phyloP scores from a whole-genome alignment of 495 filamentous ascomycete species.

The Penicillium simplicissimum region DNA sequence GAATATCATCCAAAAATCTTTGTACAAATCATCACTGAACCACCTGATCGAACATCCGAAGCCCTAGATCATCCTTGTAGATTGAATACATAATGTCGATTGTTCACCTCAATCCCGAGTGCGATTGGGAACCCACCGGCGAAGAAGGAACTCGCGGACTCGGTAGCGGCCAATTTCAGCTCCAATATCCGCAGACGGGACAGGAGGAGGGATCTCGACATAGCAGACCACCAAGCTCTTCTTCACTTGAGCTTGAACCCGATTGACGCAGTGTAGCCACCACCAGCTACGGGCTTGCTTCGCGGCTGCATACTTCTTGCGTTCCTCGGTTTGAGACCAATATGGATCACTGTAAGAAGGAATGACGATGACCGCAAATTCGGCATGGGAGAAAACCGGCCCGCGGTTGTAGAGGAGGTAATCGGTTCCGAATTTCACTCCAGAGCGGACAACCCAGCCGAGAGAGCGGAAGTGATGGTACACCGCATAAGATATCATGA shows the following conservation, averaged over 20 bases:
- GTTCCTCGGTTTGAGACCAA: conserved; percentile 62
- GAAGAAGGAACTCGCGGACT: conserved; percentile 78
- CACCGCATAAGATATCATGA: conserved; percentile 80
- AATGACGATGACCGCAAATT: conserved; percentile 82
- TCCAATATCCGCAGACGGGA: conserved; percentile 54
- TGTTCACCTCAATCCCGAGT: conserved; percentile 56
- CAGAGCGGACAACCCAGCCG: conserved; percentile 92
- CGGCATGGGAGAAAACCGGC: conserved; percentile 89
- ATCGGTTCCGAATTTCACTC: conserved; percentile 93
- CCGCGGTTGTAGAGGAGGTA: conserved; percentile 94
- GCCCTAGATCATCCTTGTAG: conserved; percentile 5
- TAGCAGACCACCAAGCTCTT: conserved; percentile 88
- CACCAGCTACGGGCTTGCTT: conserved; percentile 70
- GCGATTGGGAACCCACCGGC: conserved; percentile 82
- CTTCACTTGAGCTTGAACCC: conserved; percentile 83
- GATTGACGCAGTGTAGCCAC: conserved; percentile 89
- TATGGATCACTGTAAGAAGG: conserved; percentile 77
- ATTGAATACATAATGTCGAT: neutral
- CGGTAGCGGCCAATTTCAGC: conserved; percentile 68
- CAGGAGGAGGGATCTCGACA: conserved; percentile 84
- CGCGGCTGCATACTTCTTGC: conserved; percentile 44
- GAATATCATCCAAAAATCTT: neutral
- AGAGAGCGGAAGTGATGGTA: conserved; percentile 97
- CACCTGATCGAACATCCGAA: conserved; percentile 22
- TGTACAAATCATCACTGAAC: neutral